Conservation (phyloP, 2,329 filamentous ascomycete genomes). For the Magnaporthiopsis incrustans region DNA sequence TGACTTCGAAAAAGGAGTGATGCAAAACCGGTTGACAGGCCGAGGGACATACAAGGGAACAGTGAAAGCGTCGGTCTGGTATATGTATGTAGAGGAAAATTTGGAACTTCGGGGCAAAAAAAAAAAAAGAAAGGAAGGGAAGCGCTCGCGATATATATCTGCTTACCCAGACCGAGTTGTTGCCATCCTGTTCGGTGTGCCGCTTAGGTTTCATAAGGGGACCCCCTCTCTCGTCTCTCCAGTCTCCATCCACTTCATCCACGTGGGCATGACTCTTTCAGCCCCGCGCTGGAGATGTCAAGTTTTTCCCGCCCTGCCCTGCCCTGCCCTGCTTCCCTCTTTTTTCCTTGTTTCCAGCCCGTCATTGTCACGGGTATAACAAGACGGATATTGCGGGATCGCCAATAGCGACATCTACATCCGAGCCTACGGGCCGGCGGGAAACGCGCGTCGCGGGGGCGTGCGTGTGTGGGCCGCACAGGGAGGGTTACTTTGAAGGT, state of each 20-base stretch:
- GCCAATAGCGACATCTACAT: not conserved
- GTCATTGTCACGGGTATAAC: too few relatives aligned
- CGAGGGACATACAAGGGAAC: not conserved
- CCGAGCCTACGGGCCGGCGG: not conserved
- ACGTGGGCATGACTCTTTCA: not conserved
- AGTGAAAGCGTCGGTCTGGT: not conserved
- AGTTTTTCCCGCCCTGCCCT: too few relatives aligned
- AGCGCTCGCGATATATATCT: not conserved
- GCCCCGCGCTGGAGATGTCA: not conserved
- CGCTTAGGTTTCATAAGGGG: not conserved
- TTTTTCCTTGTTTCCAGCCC: not conserved
- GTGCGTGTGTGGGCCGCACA: not conserved
- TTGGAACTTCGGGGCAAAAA: not conserved
- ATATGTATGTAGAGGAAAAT: not conserved
- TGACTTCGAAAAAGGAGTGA: not conserved
- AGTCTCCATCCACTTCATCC: not conserved
- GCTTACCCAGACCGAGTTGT: not conserved
- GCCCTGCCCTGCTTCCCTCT: not conserved
- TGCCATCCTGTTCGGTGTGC: not conserved
- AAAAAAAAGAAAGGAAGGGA: not conserved
- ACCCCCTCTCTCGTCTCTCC: not conserved
- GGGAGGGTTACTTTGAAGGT: too few relatives aligned
- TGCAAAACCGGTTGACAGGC: not conserved
- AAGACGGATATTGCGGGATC: not conserved
- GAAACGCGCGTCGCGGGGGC: not conserved